Evolutionary conservation across 2,329 filamentous ascomycete genomes (phyloP), one percentile per base, ranked within the genome.

Genomic region (Teratosphaeriaceae sp.): DNA sequence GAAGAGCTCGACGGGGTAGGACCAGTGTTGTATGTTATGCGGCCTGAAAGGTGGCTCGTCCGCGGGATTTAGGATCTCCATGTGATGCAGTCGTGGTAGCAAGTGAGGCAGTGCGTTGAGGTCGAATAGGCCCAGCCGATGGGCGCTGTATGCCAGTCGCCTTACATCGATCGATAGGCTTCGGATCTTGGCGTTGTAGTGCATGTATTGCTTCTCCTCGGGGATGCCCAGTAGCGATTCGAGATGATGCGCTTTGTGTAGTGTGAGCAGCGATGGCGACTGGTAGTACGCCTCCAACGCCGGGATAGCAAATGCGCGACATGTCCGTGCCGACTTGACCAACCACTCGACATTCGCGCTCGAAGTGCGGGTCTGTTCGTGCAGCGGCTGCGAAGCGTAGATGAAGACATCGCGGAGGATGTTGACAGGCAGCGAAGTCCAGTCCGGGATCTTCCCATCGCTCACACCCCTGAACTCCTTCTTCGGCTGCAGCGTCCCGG

Each of bases 141-240:
- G 71, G 56, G 74, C 74, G 40, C 71, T 72, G 52, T 77, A 75
- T 30, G 71, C 65, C 39, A 79, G 71, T 45, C 67, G 75, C 27
- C 71, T 75, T 9, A 83, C 79, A 56, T 92, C 82, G 37, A 94
- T 69, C 45, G 79, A 76, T 18, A 95, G 65, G 6, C 75, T 72
- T 56, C 82, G 77, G 38, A 92, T 73, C 66, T 88, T 94, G 52
- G 72, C 72, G 30, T 76, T 72, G 60, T 90, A 90, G 48, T 85
- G 80, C 48, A 67, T 59, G 38, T 57, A 56, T 3, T 54, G 53
- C 22, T 51, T 55, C 9, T 56, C 50, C 6, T 50, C 45, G 2
- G 52, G 52, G 31, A 48, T 50, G 7, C 50, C 48, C 18, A 62
- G 39, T 5, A 63, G 48, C 6, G 57, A 54, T 11, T 63, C 51